A percentile compares a stretch with the other conserved stretches of the same genome.
phyloP scores from a whole-genome alignment of 441 rosid species.

The Manihot esculenta region DNA sequence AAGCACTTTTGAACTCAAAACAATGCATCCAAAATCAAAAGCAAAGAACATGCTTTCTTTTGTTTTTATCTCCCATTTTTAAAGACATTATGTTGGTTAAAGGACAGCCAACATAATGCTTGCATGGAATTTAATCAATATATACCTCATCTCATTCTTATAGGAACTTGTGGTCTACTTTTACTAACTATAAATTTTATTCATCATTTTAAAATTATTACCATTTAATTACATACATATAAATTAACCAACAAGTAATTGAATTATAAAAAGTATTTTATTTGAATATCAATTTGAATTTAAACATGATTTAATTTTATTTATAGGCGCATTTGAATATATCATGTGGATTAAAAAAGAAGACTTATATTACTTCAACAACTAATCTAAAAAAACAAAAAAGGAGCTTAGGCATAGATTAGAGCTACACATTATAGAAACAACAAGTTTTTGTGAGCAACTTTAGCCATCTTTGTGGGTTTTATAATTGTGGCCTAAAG shows the following conservation, averaged over 20 bases:
- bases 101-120: slow-evolving; percentile 28
- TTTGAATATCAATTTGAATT: too few relatives aligned
- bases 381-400: too few relatives aligned
- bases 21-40: slow-evolving; percentile 26
- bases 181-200: too few relatives aligned
- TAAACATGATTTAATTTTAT: too few relatives aligned
- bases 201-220: too few relatives aligned
- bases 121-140: slow-evolving; percentile 14
- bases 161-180: not conserved
- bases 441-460: not conserved
- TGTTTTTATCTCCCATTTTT: slow-evolving; percentile 6
- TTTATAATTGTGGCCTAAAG: slow-evolving; percentile 16
- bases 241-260: too few relatives aligned
- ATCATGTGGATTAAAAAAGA: too few relatives aligned
- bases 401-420: not conserved
- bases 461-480: slow-evolving; percentile 13
- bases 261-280: too few relatives aligned
- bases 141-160: not conserved
- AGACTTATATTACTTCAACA: too few relatives aligned
- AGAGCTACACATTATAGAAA: not conserved
- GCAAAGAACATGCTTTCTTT: slow-evolving; percentile 1
- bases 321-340: too few relatives aligned
- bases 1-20: slow-evolving; percentile 14
- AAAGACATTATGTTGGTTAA: slow-evolving; percentile 44
- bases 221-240: too few relatives aligned